Conservation (phyloP, 2,329 filamentous ascomycete genomes). For the Cladobotryum mycophilum region DNA sequence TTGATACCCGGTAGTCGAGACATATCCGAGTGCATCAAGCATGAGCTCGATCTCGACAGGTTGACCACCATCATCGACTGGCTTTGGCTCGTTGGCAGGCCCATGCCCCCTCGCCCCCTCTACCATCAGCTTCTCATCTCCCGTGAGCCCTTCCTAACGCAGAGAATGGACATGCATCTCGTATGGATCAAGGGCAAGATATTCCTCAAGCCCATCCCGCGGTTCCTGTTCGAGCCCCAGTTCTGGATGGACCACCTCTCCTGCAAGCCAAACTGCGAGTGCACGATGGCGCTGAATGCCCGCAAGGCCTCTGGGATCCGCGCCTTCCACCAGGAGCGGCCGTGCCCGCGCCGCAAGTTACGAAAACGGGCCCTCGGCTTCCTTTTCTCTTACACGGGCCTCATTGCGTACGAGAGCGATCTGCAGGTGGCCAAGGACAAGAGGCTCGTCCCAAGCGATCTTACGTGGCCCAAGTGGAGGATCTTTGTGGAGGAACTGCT, state of each 20-base stretch:
- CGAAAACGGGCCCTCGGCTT: conserved; percentile 6
- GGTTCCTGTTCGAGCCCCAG: neutral
- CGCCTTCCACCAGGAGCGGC: neutral
- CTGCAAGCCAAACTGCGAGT: neutral
- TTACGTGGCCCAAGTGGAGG: conserved; percentile 1
- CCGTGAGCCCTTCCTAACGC: conserved; percentile 3
- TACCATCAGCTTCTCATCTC: conserved; percentile 4
- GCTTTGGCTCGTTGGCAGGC: conserved; percentile 4
- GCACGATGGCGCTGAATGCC: neutral
- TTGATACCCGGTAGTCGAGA: neutral
- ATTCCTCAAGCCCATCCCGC: conserved; percentile 9
- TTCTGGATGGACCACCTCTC: conserved; percentile 3
- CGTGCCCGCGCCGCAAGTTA: neutral
- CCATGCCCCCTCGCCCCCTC: conserved; percentile 1
- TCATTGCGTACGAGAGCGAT: conserved; percentile 7
- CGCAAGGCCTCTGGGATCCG: neutral
- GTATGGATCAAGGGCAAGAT: neutral
- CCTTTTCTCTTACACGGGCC: conserved; percentile 3
- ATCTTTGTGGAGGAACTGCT: neutral
- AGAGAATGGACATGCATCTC: conserved; percentile 9
- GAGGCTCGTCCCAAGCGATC: neutral
- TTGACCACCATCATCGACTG: neutral
- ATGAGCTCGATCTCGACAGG: conserved; percentile 1
- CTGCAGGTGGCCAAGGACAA: conserved; percentile 4
- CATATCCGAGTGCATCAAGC: neutral